Conservation (phyloP, 306 rosid genomes). For the Lagenaria siceraria region DNA sequence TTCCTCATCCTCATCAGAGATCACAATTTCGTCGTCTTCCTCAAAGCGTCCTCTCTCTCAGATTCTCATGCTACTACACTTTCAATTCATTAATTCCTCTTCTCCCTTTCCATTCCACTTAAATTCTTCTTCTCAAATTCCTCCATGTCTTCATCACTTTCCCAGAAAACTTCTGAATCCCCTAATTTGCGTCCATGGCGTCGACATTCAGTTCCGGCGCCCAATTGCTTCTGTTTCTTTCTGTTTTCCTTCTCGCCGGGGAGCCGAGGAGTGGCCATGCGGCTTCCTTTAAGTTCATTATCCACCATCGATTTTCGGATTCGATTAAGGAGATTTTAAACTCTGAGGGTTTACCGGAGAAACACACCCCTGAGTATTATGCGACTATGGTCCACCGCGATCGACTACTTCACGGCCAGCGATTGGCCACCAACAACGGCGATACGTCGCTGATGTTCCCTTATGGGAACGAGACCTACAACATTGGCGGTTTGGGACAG, state of each 20-base stretch:
- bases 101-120: background rate
- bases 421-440: conserved; percentile 23
- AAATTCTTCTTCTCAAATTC: background rate
- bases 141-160: background rate
- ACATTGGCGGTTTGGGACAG: conserved; percentile 33
- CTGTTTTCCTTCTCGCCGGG: background rate
- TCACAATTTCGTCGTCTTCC: background rate
- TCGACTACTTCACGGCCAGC: conserved; percentile 41
- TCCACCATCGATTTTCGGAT: conserved; percentile 65
- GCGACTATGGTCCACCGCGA: conserved; percentile 58
- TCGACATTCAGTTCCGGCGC: background rate
- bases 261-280: conserved; percentile 9
- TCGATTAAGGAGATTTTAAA: conserved; percentile 49
- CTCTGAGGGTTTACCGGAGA: conserved; percentile 29
- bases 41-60: background rate
- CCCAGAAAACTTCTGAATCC: background rate
- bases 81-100: background rate
- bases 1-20: background rate
- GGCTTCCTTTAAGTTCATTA: conserved; percentile 39
- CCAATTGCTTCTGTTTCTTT: background rate
- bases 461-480: conserved; percentile 27
- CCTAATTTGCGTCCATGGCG: background rate
- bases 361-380: conserved; percentile 53
- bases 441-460: conserved; percentile 33
- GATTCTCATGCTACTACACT: background rate